These are phyloP conservation scores for Aspergillus arachidicola DNA, from an alignment of 2,329 filamentous ascomycete genomes.

Conservation along the genomic window DNA sequence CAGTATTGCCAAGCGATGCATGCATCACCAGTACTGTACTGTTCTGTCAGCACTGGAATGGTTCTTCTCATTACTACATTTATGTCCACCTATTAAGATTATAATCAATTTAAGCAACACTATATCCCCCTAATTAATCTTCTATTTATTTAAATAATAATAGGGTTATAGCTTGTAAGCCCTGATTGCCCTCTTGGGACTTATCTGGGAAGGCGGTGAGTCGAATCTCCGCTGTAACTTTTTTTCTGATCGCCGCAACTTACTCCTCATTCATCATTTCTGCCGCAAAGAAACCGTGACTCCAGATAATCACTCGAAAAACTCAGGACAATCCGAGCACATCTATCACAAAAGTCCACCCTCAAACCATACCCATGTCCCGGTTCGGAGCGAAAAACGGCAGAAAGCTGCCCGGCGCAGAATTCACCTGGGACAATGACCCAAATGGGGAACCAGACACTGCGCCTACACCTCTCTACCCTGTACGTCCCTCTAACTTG, in stretches of 20 bases:
- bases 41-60: not conserved
- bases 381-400: constrained; percentile 43
- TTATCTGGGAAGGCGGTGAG: constrained; percentile 27
- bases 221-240: constrained; percentile 21
- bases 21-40: not conserved
- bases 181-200: constrained; percentile 14
- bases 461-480: constrained; percentile 51
- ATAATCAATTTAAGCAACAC: not conserved
- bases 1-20: not conserved
- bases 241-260: constrained; percentile 20
- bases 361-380: constrained; percentile 33
- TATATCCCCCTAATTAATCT: not conserved
- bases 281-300: not conserved
- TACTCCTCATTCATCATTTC: constrained; percentile 1
- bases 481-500: constrained; percentile 37
- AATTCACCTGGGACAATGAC: constrained; percentile 46
- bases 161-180: constrained; percentile 12
- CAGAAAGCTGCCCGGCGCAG: constrained; percentile 43
- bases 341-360: not conserved
- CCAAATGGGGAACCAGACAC: constrained; percentile 44
- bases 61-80: not conserved
- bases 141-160: not conserved
- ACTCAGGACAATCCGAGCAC: not conserved
- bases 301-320: not conserved
- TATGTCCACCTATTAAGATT: not conserved